Conservation (phyloP, 306 rosid species). For the Oemleria cerasiformis region DNA sequence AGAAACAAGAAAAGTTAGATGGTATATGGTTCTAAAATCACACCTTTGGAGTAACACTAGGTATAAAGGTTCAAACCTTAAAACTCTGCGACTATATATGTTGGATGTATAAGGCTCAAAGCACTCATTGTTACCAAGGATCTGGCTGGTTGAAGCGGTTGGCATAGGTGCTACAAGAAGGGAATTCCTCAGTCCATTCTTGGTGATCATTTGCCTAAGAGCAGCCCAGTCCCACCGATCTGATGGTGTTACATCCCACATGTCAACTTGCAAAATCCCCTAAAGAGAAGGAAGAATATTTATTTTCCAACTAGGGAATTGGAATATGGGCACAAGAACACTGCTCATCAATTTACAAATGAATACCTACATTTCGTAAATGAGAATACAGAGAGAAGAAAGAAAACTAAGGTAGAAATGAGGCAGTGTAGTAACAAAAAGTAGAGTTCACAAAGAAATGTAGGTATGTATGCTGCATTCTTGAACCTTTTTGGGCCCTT, state of each 20-base stretch:
- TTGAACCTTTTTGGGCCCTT: no score
- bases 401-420: not conserved
- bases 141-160: slow-evolving; percentile 84
- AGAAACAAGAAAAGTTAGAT: not conserved
- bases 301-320: not conserved
- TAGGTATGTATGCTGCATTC: not conserved
- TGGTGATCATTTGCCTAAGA: slow-evolving; percentile 47
- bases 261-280: slow-evolving; percentile 89
- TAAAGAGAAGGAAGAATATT: slow-evolving; percentile 23
- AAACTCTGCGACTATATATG: slow-evolving; percentile 75
- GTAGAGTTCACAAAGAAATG: not conserved
- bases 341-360: not conserved
- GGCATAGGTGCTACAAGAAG: slow-evolving; percentile 93
- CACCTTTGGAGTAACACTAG: not conserved
- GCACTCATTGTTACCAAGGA: slow-evolving; percentile 86
- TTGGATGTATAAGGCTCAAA: slow-evolving; percentile 90
- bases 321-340: not conserved
- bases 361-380: not conserved
- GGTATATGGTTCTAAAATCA: not conserved
- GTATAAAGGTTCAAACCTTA: slow-evolving; percentile 43
- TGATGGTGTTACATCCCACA: slow-evolving; percentile 79
- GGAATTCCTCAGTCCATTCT: slow-evolving; percentile 58
- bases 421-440: not conserved
- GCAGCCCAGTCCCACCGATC: slow-evolving; percentile 72
- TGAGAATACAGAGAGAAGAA: not conserved